Evolutionary conservation across 352 stramenopile genomes (phyloP), one percentile per base, ranked within the genome.

Genomic region (Pythium aphanidermatum): DNA sequence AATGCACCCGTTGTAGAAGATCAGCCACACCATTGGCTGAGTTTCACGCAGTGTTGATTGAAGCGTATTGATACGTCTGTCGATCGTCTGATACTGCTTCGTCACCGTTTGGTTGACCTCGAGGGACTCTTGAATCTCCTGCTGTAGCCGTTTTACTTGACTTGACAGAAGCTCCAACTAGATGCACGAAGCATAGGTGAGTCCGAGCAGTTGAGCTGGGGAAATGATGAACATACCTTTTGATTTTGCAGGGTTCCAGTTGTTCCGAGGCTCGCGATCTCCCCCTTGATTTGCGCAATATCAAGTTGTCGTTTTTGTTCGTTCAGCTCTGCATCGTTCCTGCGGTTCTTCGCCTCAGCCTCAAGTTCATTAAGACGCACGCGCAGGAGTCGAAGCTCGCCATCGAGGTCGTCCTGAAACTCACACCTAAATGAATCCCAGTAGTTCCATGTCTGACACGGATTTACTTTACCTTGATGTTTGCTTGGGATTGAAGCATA

Each of bases 261-360:
- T 5, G 82, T 68, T 10, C 82, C 63, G 16, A 91, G 48, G 31
- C 71, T 77, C 3, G 88, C 71, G 39, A 90, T 69, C 28, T 92
- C 71, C 0, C 67, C 73, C 50, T 83, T 84, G 35, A 90, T 70
- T 43, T 89, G 74, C 32, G 72, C 72, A n/a, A 89, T 70, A 41
- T 92, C 82, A 25, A 87, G 69, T 14, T 66, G 68, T 6, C 74
- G 71, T 26, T 61, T 65, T 55, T 93, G 74, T 38, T 93, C 82
- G 44, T 86, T 65, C 26, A 93, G 58, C n/a, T 90, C 79, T 2
- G 71, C 60, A 46, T 93, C 82, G 52, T 92, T 82, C 39, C 75
- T 71, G 10, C 77, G 63, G 14, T 65, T 69, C 29, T 79, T 87
- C 7, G 70, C 69, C 21, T 90, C 82, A 0, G 63, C 64, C 16